Percentiles rank a stretch among this genome's conserved stretches.
These are phyloP conservation scores for Ogataea trehalophila DNA, from an alignment of 805 yeast genomes.

Conservation along the genomic window DNA sequence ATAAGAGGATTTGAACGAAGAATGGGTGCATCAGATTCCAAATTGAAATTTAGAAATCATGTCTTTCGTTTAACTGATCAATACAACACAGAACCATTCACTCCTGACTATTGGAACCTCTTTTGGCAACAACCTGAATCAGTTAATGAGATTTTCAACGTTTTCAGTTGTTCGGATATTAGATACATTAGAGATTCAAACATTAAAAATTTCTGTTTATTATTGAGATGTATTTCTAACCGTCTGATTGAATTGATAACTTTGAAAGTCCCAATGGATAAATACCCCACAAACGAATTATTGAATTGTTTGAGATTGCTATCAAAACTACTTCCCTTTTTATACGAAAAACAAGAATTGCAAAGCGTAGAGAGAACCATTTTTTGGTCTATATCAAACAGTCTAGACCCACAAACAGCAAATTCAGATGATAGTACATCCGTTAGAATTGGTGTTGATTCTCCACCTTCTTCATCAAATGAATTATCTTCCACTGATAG, in stretches of 20 bases:
- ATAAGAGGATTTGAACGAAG: not conserved
- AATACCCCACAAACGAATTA: constrained; percentile 32
- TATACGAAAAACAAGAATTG: constrained; percentile 49
- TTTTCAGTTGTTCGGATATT: constrained; percentile 55
- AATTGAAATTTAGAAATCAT: constrained; percentile 53
- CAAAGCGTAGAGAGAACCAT: constrained; percentile 31
- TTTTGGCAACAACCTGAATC: constrained; percentile 47
- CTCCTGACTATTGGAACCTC: constrained; percentile 37
- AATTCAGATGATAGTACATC: constrained; percentile 10
- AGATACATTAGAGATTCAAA: constrained; percentile 55
- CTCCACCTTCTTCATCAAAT: constrained; percentile 19
- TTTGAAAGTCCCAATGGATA: constrained; percentile 15
- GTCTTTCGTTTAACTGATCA: constrained; percentile 53
- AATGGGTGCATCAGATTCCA: constrained; percentile 79
- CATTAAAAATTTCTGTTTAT: constrained; percentile 48
- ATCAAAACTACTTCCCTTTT: constrained; percentile 59
- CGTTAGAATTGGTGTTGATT: constrained; percentile 22
- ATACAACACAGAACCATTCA: constrained; percentile 29
- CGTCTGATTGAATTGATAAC: constrained; percentile 27
- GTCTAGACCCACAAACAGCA: constrained; percentile 11
- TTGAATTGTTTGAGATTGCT: constrained; percentile 62
- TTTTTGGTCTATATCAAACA: constrained; percentile 39
- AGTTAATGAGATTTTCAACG: constrained; percentile 52
- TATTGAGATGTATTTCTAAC: constrained; percentile 39
- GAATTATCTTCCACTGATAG: constrained; percentile 18